Evolutionary conservation across 306 rosid species (phyloP).

Genomic region (Vicia sativa): DNA sequence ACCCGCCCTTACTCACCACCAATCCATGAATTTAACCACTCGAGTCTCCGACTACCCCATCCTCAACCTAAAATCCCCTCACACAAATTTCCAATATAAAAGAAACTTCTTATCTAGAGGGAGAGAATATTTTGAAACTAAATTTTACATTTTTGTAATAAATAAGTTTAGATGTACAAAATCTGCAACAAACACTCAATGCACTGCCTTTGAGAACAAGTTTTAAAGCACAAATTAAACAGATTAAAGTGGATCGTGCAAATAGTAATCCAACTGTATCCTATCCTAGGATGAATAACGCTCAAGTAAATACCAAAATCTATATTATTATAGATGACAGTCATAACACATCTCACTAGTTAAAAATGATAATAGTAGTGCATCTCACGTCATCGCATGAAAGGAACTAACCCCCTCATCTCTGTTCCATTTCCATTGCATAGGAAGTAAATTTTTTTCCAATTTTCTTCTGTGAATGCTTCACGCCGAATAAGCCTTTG

Average conservation of each 20-base stretch:
- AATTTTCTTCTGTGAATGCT: slow-evolving; percentile 79
- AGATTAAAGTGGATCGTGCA: slow-evolving; percentile 30
- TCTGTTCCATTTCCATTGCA: slow-evolving; percentile 92
- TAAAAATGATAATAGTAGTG: neutral
- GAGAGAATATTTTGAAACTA: neutral
- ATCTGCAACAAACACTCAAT: slow-evolving; percentile 1
- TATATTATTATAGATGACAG: slow-evolving; percentile 23
- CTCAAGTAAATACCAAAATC: slow-evolving; percentile 18
- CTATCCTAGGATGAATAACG: slow-evolving; percentile 33
- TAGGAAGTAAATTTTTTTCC: slow-evolving; percentile 84
- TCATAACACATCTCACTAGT: slow-evolving; percentile 23
- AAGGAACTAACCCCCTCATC: slow-evolving; percentile 78
- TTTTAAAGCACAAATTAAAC: slow-evolving; percentile 19
- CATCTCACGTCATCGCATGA: slow-evolving; percentile 62
- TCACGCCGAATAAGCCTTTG: slow-evolving; percentile 81
- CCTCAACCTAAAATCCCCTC: neutral
- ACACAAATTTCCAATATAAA: neutral
- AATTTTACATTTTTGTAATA: neutral
- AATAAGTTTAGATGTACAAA: neutral
- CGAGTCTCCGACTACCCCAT: neutral
- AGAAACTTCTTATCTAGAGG: neutral
- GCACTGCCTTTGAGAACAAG: slow-evolving; percentile 33
- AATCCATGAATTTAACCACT: neutral
- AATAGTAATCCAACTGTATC: slow-evolving; percentile 32
- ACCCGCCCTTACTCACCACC: neutral